These are phyloP conservation scores for Stevia rebaudiana DNA, from an alignment of 140 eudicot species.

Conservation along the genomic window DNA sequence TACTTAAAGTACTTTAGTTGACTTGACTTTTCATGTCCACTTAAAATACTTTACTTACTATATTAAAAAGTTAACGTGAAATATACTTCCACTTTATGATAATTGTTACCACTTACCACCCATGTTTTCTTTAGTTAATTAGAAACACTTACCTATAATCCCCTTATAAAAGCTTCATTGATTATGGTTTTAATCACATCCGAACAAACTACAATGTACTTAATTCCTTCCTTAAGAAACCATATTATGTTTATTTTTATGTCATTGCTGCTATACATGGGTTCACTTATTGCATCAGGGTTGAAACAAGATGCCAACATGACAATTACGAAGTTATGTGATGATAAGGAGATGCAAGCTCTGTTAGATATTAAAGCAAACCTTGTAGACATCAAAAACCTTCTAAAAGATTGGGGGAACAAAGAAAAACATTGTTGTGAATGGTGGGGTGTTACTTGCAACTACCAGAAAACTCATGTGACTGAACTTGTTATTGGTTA, in stretches of 20 bases:
- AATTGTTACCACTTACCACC: too few species aligned
- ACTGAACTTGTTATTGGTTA: neutral
- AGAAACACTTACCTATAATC: too few species aligned
- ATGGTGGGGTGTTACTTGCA: slow-evolving; percentile 24
- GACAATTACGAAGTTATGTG: neutral
- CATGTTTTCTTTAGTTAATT: too few species aligned
- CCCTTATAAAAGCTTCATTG: neutral
- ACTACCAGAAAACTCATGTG: slow-evolving; percentile 17
- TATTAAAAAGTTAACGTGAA: too few species aligned
- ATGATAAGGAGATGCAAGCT: slow-evolving; percentile 12
- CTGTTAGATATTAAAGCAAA: slow-evolving; percentile 13
- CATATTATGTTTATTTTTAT: slow-evolving; percentile 4
- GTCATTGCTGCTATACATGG: slow-evolving; percentile 5
- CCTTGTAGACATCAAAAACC: slow-evolving; percentile 1
- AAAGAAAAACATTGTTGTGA: slow-evolving; percentile 23
- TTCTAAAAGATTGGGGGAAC: slow-evolving; percentile 11
- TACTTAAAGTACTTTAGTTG: too few species aligned
- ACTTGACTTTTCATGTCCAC: too few species aligned
- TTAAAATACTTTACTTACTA: too few species aligned
- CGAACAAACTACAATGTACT: neutral
- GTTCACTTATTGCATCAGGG: neutral
- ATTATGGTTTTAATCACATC: neutral
- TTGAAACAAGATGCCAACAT: neutral
- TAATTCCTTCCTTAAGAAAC: neutral
- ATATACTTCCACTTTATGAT: too few species aligned